Percentiles rank a stretch among this genome's conserved stretches.
phyloP scores from a whole-genome alignment of 139 green algal genomes.

The Yamagishiella unicocca region DNA sequence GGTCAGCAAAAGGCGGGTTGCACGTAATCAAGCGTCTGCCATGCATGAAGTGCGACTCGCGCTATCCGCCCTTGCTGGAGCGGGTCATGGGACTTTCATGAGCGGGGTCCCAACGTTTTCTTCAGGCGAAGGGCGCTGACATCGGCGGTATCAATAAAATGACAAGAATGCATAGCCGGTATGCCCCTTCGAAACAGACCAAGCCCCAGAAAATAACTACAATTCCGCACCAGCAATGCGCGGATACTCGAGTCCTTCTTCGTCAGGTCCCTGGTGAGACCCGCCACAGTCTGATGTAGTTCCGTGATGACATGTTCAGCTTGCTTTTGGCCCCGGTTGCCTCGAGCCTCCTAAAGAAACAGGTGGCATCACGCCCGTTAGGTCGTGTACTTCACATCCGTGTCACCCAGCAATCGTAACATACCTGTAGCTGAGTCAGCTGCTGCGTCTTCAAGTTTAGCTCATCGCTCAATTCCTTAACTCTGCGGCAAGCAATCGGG shows the following conservation, averaged over 20 bases:
- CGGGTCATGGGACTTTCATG: too few relatives aligned
- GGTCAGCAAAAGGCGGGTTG: neutral
- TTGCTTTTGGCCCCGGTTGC: neutral
- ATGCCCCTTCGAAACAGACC: too few relatives aligned
- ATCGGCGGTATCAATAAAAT: too few relatives aligned
- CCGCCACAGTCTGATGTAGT: conserved; percentile 13
- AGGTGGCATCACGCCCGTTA: too few relatives aligned
- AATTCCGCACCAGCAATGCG: too few relatives aligned
- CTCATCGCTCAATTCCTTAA: conserved; percentile 6
- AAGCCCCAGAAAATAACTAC: too few relatives aligned
- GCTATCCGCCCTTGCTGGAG: too few relatives aligned
- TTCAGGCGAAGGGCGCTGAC: too few relatives aligned
- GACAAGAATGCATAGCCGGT: too few relatives aligned
- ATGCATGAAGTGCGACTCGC: too few relatives aligned
- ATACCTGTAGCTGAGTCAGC: neutral
- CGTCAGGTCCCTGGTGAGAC: conserved; percentile 16
- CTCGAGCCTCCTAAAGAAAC: neutral
- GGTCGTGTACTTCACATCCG: too few relatives aligned
- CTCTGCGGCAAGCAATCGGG: neutral
- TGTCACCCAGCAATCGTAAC: neutral
- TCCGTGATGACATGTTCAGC: neutral
- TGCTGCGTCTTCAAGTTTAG: neutral
- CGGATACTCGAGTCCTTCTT: conserved; percentile 30
- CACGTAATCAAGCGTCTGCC: neutral
- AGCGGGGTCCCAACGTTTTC: too few relatives aligned